phyloP scores from a whole-genome alignment of 352 stramenopile species.

The Phytophthora megakarya region DNA sequence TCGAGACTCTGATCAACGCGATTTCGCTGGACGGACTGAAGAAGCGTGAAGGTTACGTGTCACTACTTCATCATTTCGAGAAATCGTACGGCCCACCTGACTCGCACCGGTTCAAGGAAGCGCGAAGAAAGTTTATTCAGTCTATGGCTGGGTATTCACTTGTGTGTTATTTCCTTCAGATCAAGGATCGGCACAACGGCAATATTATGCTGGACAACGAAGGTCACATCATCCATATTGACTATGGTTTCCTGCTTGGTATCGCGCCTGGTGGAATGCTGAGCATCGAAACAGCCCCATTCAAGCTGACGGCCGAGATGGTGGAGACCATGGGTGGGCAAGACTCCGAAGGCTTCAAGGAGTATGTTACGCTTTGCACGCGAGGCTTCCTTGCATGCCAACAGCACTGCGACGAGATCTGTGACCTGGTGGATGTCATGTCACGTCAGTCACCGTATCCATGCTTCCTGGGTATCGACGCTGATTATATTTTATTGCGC shows the following conservation, averaged over 20 bases:
- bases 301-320: constrained; percentile 99
- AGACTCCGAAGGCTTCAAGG: constrained; percentile 92
- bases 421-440: constrained; percentile 98
- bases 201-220: constrained; percentile 99
- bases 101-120: constrained; percentile 89
- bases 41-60: constrained; percentile 95
- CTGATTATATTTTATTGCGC: constrained; percentile 84
- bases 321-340: constrained; percentile 97
- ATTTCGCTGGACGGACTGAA: constrained; percentile 98
- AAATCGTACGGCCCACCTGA: constrained; percentile 92
- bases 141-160: constrained; percentile 98
- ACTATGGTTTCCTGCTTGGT: constrained; percentile 99
- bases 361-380: constrained; percentile 98
- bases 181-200: constrained; percentile 99
- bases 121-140: constrained; percentile 96
- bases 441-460: constrained; percentile 95
- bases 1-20: constrained; percentile 97
- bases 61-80: constrained; percentile 95
- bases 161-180: constrained; percentile 97
- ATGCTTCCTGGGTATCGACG: constrained; percentile 92
- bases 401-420: constrained; percentile 94
- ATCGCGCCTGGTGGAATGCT: constrained; percentile 99
- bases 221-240: constrained; percentile 99
- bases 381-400: constrained; percentile 97
- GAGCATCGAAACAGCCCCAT: constrained; percentile 98